Evolutionary conservation across 2,329 filamentous ascomycete species (phyloP).

Genomic region (Fusarium sp.): DNA sequence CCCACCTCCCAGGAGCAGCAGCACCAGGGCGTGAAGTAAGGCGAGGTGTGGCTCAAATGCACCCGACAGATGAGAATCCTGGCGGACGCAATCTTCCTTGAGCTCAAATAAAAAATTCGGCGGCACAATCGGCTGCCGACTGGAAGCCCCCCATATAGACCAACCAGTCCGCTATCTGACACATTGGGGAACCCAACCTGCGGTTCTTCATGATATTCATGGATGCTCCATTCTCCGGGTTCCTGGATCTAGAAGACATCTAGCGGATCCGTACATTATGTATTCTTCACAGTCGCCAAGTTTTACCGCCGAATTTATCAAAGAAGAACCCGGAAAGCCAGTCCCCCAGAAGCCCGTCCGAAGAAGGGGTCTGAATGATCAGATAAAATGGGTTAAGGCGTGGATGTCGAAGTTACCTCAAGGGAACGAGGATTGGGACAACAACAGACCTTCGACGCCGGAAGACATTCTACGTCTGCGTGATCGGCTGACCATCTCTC

Average conservation of each 20-base stretch:
- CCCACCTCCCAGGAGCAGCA: background rate
- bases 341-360: conserved; percentile 41
- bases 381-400: conserved; percentile 43
- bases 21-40: conserved; percentile 33
- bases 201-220: conserved; percentile 34
- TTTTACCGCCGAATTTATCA: conserved; percentile 43
- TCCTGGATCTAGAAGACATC: conserved; percentile 24
- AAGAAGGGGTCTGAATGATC: conserved; percentile 42
- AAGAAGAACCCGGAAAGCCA: conserved; percentile 42
- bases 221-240: conserved; percentile 16
- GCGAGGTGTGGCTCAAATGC: conserved; percentile 37
- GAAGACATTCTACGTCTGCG: conserved; percentile 38
- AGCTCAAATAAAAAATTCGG: conserved; percentile 38
- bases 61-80: conserved; percentile 19
- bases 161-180: conserved; percentile 31
- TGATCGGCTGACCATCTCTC: conserved; percentile 36
- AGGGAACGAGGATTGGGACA: conserved; percentile 45
- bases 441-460: conserved; percentile 40
- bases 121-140: conserved; percentile 40
- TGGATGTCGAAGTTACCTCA: conserved; percentile 45
- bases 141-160: conserved; percentile 35
- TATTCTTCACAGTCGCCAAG: conserved; percentile 31
- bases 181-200: conserved; percentile 22
- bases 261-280: conserved; percentile 33
- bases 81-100: conserved; percentile 33